These are phyloP conservation scores for Eucalyptus erythrocorys DNA, from an alignment of 345 rosid genomes.

Conservation along the genomic window DNA sequence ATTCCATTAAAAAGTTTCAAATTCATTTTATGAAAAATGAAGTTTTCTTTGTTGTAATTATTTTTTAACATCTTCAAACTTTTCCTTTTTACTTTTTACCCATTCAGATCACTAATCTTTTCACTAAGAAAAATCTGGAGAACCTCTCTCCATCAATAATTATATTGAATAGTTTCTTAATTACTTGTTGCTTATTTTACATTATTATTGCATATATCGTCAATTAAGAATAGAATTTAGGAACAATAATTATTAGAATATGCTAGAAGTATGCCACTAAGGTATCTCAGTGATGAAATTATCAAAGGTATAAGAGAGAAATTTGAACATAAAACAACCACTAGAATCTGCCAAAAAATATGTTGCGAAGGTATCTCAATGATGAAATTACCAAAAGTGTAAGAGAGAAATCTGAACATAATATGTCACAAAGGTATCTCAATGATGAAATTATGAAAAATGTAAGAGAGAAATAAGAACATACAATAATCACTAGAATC, in stretches of 20 bases:
- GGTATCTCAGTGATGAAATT: background rate
- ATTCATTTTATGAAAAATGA: background rate
- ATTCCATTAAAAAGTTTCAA: background rate
- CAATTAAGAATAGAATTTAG: background rate
- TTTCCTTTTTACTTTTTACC: background rate
- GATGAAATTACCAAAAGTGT: background rate
- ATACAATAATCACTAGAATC: no score
- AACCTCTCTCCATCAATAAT: background rate
- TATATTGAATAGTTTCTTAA: background rate
- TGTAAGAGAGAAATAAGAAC: background rate
- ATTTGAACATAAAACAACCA: background rate
- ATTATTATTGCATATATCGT: background rate
- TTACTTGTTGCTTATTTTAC: background rate
- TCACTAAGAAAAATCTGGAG: background rate
- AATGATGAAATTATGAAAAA: background rate
- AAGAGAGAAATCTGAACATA: background rate
- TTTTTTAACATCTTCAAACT: background rate
- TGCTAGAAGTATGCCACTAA: no score
- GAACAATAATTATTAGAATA: background rate
- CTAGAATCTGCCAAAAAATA: background rate
- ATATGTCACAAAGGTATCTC: background rate
- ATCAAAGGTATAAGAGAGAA: background rate
- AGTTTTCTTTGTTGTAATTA: background rate
- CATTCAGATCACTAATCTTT: background rate
- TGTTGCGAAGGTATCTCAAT: background rate